Evolutionary conservation across 352 stramenopile species (phyloP), one percentile per base, ranked within the genome.

Genomic region (Phytophthora pseudosyringae): DNA sequence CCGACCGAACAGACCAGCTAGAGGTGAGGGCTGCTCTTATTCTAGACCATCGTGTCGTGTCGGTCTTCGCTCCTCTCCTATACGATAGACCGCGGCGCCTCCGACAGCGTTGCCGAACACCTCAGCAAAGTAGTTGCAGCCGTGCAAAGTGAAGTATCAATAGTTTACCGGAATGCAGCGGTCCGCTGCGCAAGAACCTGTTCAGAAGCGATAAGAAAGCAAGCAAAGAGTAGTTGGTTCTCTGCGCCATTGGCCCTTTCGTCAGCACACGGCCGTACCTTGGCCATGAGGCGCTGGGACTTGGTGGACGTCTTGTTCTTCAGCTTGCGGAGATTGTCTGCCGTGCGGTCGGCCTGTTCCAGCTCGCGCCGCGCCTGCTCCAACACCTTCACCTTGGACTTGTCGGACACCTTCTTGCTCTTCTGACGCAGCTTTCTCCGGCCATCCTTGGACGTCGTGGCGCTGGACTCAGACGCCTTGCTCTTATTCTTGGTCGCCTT

Each of bases 311-410:
- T 63, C 36, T 72, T 80, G 66, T 60, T 77, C 57, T 83, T 82
- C 15, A 92, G 76, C 66, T 89, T 90, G 52, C 71, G 76, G 21
- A 92, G 35, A 57, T 92, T 92, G 39, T 88, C 71, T 18, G 64
- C 52, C 7, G 79, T 90, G 38, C 75, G 74, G 59, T 92, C 72
- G 7, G 83, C 70, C 25, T 78, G 52, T 44, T 75, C 60, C n/a
- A 84, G 73, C 56, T 89, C 77, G 32, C 75, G 67, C 47, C 79
- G 77, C 32, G 82, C 80, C 13, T 62, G 67, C 29, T 85, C 82
- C 57, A 91, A 62, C 53, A 83, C 80, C n/a, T 75, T 83, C 60
- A 84, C 74, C 9, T 67, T 72, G 5, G 69, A 43, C 50, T 74
- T 69, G 41, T 18, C 36, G 2, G 64, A 56, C 26, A 67, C 54